phyloP scores from a whole-genome alignment of 2,329 filamentous ascomycete genomes.

The Botrytis aclada region DNA sequence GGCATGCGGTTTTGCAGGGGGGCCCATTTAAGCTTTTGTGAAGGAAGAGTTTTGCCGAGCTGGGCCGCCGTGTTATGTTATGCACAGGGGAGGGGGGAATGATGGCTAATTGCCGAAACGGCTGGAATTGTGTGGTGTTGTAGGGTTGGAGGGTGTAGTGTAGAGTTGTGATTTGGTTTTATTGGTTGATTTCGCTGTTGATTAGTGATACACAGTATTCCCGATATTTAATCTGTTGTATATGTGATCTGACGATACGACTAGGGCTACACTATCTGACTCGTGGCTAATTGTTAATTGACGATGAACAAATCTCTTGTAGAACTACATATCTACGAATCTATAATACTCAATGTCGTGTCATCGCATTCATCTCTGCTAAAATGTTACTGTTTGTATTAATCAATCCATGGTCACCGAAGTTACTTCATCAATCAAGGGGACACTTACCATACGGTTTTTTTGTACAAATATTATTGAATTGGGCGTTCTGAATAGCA shows the following conservation, averaged over 20 bases:
- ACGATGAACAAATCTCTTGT: not conserved
- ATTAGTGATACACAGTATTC: not conserved
- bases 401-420: not conserved
- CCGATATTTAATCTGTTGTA: not conserved
- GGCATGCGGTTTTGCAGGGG: not conserved
- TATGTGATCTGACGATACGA: not conserved
- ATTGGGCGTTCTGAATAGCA: not conserved
- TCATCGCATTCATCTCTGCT: not conserved
- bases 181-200: not conserved
- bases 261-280: not conserved
- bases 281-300: not conserved
- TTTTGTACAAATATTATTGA: not conserved
- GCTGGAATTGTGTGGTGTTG: not conserved
- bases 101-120: not conserved
- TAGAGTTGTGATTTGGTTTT: not conserved
- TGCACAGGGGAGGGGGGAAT: not conserved
- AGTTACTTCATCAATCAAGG: not conserved
- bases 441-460: not conserved
- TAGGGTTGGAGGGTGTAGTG: not conserved
- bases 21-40: not conserved
- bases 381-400: not conserved
- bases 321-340: not conserved
- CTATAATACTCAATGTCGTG: not conserved
- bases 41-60: not conserved
- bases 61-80: not conserved